These are phyloP conservation scores for Litsea cubeba DNA, from an alignment of 164 flowering plant genomes.

Conservation along the genomic window DNA sequence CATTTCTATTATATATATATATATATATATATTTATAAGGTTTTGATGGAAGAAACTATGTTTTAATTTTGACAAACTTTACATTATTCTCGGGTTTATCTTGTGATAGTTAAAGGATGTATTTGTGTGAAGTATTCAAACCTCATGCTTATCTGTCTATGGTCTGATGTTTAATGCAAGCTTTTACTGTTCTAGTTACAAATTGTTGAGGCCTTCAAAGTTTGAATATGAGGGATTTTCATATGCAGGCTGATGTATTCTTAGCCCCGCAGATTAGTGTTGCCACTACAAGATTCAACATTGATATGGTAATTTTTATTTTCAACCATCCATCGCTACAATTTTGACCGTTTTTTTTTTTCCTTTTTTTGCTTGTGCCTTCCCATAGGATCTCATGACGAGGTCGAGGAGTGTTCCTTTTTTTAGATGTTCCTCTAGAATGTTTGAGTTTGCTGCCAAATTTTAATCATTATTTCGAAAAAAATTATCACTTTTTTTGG, in stretches of 20 bases:
- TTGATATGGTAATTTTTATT: constrained; percentile 50
- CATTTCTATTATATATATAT: not conserved
- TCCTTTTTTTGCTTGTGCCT: not conserved
- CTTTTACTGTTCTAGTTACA: not conserved
- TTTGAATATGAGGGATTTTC: not conserved
- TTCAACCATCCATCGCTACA: not conserved
- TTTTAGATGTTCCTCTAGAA: not conserved
- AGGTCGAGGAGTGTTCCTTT: not conserved
- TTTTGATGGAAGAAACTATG: not conserved
- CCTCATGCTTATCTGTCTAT: not conserved
- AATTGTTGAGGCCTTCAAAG: not conserved
- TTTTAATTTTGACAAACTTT: no score
- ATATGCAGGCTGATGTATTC: constrained; percentile 68
- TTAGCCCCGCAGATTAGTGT: constrained; percentile 60
- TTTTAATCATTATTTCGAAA: no score
- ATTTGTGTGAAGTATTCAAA: not conserved
- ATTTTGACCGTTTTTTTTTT: not conserved
- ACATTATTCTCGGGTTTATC: not conserved
- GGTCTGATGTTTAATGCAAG: not conserved
- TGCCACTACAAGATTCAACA: constrained; percentile 36
- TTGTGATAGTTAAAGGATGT: not conserved
- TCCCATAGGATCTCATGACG: not conserved
- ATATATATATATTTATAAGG: no score
- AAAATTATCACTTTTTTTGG: not conserved
- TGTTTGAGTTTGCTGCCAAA: not conserved